Conservation (phyloP, 176 grass and related monocot genomes). For the Hyparrhenia diplandra region DNA sequence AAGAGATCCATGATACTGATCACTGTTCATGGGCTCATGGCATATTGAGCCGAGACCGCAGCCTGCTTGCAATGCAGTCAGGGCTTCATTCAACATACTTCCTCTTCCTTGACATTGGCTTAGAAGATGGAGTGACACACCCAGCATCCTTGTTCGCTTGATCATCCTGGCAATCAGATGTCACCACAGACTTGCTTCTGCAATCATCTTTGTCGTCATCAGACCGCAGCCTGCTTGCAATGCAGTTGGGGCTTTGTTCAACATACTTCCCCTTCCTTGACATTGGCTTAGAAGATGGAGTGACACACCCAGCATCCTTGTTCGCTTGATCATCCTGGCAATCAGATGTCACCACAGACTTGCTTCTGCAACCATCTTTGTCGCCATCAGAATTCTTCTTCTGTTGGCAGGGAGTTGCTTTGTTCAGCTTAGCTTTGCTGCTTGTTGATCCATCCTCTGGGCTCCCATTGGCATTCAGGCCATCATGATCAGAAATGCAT, state of each 20-base stretch:
- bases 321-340: neutral
- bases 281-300: conserved; percentile 15
- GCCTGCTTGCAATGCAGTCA: conserved; percentile 47
- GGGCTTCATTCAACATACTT: conserved; percentile 16
- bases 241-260: too few relatives aligned
- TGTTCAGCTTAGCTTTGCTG: neutral
- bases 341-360: conserved; percentile 34
- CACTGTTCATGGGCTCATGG: neutral
- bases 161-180: conserved; percentile 10
- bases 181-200: conserved; percentile 23
- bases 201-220: neutral
- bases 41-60: conserved; percentile 24
- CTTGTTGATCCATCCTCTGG: conserved; percentile 22
- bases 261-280: conserved; percentile 35
- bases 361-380: conserved; percentile 7
- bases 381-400: neutral
- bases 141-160: conserved; percentile 9
- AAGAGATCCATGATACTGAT: neutral
- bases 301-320: conserved; percentile 19
- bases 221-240: too few relatives aligned
- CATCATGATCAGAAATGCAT: conserved; percentile 19
- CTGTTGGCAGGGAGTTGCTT: neutral
- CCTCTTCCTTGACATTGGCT: conserved; percentile 23
- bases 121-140: conserved; percentile 26
- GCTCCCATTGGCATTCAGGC: neutral